Conservation (phyloP, 805 yeast species). For the Wickerhamiella cacticola region DNA sequence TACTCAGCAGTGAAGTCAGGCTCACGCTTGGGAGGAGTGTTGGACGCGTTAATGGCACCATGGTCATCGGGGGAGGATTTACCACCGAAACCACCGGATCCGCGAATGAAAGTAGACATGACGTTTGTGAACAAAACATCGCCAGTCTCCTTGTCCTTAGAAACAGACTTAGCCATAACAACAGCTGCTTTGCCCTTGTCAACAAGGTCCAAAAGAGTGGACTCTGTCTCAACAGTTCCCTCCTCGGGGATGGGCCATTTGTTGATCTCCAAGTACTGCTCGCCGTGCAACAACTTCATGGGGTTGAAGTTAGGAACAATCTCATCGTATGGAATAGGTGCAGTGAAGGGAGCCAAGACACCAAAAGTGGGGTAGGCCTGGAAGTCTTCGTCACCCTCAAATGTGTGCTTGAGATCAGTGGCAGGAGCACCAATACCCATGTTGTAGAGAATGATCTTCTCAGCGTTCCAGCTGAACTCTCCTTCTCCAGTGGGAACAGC, state of each 20-base stretch:
- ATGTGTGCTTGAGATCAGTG: constrained; percentile 62
- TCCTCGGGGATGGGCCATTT: constrained; percentile 69
- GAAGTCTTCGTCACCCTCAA: constrained; percentile 65
- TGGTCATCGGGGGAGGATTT: constrained; percentile 43
- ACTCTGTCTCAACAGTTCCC: constrained; percentile 49
- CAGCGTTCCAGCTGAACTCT: constrained; percentile 47
- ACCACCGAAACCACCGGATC: constrained; percentile 43
- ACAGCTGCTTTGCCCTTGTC: constrained; percentile 82
- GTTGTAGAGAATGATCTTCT: constrained; percentile 73
- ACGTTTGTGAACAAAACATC: constrained; percentile 66
- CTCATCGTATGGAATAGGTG: constrained; percentile 44
- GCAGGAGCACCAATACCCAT: constrained; percentile 78
- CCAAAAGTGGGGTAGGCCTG: constrained; percentile 84
- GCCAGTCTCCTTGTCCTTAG: constrained; percentile 60
- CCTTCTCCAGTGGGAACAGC: constrained; percentile 37
- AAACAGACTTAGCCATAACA: constrained; percentile 58
- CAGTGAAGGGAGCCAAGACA: constrained; percentile 72
- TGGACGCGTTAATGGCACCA: constrained; percentile 49
- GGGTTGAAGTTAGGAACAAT: constrained; percentile 76
- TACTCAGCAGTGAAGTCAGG: constrained; percentile 58
- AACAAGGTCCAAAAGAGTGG: constrained; percentile 56
- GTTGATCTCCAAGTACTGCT: constrained; percentile 71
- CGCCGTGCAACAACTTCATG: constrained; percentile 84
- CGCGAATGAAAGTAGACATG: constrained; percentile 74
- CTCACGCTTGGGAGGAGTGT: constrained; percentile 45